phyloP scores from a whole-genome alignment of 2,329 filamentous ascomycete species.

The Huntiella bhutanensis region DNA sequence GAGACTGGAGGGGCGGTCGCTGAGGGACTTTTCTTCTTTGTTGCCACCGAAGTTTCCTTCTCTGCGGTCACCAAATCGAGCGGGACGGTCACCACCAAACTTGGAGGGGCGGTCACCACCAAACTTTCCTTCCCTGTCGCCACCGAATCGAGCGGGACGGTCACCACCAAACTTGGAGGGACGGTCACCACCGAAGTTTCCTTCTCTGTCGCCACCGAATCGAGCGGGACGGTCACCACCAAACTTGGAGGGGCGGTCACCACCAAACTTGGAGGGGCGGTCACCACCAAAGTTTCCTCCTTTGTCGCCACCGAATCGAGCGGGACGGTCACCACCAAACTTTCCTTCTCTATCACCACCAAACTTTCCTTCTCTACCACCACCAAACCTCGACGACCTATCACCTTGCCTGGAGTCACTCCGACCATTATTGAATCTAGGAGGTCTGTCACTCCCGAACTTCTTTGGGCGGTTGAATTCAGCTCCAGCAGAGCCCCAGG shows the following conservation, averaged over 20 bases:
- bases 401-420: background rate
- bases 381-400: background rate
- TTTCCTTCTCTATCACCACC: background rate
- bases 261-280: background rate
- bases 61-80: background rate
- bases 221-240: too few species aligned
- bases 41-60: background rate
- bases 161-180: background rate
- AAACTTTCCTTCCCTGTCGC: background rate
- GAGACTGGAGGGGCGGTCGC: background rate
- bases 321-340: background rate
- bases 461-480: background rate
- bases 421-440: too few species aligned
- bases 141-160: too few species aligned
- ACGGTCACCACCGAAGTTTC: background rate
- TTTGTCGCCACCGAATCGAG: background rate
- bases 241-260: background rate
- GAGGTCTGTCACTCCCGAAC: background rate
- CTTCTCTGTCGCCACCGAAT: background rate
- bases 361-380: background rate
- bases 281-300: background rate
- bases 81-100: background rate
- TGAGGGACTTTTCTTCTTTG: background rate
- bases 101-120: background rate
- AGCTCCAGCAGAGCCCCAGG: too few species aligned